Base-by-base conservation (phyloP, 208 protist genomes). In the Trypanosoma caninum region DNA sequence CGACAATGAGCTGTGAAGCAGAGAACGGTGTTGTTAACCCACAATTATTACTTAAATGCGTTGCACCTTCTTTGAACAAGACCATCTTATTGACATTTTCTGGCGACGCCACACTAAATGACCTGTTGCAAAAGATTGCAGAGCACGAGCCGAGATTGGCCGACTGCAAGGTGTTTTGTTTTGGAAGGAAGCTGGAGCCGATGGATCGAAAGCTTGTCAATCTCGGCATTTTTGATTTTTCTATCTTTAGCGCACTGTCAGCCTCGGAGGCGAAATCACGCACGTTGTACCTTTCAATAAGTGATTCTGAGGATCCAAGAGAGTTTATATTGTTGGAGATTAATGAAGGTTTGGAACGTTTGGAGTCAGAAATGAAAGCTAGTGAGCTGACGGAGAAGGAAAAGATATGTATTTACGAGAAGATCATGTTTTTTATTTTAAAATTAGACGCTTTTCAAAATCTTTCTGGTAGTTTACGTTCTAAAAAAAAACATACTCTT, bases 351-450 rank as follows among this genome's bases (percentile, higher is more conserved):
- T 59, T 80, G 2, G 42, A 34, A 2, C 20, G 22, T n/a, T 81
- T 94, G 18, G 73, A 61, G 35, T 52, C 74, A 11, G 25, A 28
- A 3, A 28, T 78, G n/a, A 52, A 73, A 37, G 38, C 55, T 0
- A 25, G 25, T 5, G 50, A 52, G 0, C 47, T 80, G 25, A 72
- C 78, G 6, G 67, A 74, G 2, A 31, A 76, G 35, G 60, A 84
- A 56, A 65, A 75, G 14, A 83, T 82, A 31, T 84, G 84, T 23
- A 88, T 85, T 53, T 91, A 94, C 48, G 87, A 94, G 52, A 73
- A 83, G 55, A 71, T 94, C 2, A 94, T 94, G 87, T 81, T 84
- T 38, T 80, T 94, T 56, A 66, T 94, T 0, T 87, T 94, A 48
- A 72, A 76, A 44, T 81, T 76, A 0, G 87, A 94, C 45, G 78